Evolutionary conservation across 306 rosid species (phyloP).

Genomic region (Albizia julibrissin): DNA sequence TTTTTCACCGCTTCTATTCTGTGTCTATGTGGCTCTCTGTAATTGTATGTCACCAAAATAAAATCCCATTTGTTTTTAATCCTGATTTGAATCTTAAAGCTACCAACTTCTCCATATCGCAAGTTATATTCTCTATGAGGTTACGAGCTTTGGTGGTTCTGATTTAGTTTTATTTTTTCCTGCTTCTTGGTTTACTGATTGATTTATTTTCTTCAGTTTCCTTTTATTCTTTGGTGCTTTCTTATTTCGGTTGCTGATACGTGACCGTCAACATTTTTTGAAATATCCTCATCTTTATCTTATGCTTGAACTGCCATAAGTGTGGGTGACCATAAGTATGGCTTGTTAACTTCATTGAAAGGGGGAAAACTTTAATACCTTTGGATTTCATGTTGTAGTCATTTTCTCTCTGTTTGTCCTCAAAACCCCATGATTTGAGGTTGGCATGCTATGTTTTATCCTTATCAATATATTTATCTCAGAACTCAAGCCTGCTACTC

Average conservation of each 20-base stretch:
- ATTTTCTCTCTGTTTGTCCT: neutral
- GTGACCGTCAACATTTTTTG: neutral
- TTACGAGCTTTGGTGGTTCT: neutral
- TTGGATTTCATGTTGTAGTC: neutral
- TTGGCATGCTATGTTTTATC: neutral
- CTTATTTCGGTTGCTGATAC: neutral
- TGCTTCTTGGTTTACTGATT: neutral
- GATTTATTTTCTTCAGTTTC: neutral
- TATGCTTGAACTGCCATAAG: neutral
- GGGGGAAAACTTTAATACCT: neutral
- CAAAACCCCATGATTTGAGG: neutral
- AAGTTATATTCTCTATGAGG: neutral
- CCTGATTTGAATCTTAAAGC: neutral
- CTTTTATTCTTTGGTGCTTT: neutral
- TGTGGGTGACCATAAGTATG: too few species aligned
- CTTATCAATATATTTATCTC: neutral
- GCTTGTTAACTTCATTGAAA: neutral
- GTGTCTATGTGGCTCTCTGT: neutral
- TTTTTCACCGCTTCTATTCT: neutral
- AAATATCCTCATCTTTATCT: neutral
- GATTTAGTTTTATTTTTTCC: neutral
- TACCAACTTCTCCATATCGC: neutral
- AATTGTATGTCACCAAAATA: neutral
- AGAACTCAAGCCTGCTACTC: neutral
- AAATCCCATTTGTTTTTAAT: neutral